These are phyloP conservation scores for Draba incana DNA, from an alignment of 345 rosid genomes.

Conservation along the genomic window DNA sequence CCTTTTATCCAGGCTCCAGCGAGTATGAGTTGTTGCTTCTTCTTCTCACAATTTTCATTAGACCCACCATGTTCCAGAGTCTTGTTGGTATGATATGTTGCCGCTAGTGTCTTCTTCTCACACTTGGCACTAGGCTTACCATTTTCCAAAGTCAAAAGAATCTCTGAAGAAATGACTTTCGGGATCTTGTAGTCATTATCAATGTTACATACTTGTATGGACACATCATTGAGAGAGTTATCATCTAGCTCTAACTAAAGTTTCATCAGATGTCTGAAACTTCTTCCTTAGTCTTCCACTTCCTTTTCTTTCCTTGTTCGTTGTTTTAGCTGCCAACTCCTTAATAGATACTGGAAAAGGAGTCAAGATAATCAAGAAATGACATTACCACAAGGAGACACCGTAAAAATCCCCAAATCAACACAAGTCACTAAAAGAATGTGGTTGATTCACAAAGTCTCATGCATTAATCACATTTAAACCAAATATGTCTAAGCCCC, in stretches of 20 bases:
- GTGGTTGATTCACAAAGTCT: too few species aligned
- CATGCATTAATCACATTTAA: not conserved
- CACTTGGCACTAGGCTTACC: conserved; percentile 11
- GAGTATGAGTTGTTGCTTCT: too few species aligned
- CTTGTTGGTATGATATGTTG: conserved; percentile 4
- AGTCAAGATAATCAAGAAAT: not conserved
- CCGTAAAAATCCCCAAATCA: conserved; percentile 2
- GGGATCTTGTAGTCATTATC: conserved; percentile 40
- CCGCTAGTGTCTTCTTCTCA: conserved; percentile 27
- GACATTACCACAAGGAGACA: not conserved
- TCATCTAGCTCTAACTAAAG: conserved; percentile 23
- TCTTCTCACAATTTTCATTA: too few species aligned
- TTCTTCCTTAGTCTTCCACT: conserved; percentile 52
- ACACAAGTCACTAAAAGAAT: too few species aligned
- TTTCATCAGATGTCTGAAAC: conserved; percentile 39
- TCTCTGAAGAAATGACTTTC: conserved; percentile 35
- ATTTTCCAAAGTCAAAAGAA: conserved; percentile 29
- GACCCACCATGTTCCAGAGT: not conserved
- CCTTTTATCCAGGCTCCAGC: conserved; percentile 25
- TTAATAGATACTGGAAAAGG: conserved; percentile 36
- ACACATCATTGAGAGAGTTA: conserved; percentile 24
- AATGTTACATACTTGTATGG: conserved; percentile 30
- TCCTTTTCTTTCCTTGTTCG: conserved; percentile 13
- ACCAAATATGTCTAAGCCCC: not conserved
- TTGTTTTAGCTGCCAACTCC: conserved; percentile 32